Conservation (phyloP, 306 rosid species). For the Quercus mongolica region DNA sequence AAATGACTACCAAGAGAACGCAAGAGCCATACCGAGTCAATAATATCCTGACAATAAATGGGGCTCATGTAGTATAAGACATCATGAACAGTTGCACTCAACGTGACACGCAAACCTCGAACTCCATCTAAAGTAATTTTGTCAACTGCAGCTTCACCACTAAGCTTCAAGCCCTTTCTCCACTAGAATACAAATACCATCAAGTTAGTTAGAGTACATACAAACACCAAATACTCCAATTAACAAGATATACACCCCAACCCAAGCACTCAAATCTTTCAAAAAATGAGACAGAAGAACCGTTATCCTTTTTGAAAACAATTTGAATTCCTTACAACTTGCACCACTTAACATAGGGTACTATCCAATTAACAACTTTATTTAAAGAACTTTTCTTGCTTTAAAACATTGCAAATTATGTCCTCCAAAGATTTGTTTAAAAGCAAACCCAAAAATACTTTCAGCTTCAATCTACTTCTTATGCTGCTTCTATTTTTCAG, state of each 20-base stretch:
- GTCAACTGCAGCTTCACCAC: constrained; percentile 91
- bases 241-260: background rate
- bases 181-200: constrained; percentile 55
- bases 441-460: background rate
- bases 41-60: constrained; percentile 92
- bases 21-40: constrained; percentile 66
- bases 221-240: background rate
- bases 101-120: constrained; percentile 85
- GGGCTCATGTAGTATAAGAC: constrained; percentile 99
- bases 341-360: background rate
- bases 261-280: background rate
- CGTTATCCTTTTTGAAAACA: background rate
- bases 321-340: background rate
- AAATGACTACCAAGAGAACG: background rate
- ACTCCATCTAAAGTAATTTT: constrained; percentile 93
- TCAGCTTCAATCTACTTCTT: background rate
- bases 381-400: background rate
- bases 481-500: background rate
- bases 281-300: background rate
- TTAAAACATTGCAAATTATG: background rate
- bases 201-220: constrained; percentile 6
- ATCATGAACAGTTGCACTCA: constrained; percentile 97
- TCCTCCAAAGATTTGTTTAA: background rate
- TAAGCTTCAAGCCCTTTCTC: constrained; percentile 97
- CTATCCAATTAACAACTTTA: background rate